Evolutionary conservation across 345 rosid genomes (phyloP).

Genomic region (Citrus unshiu): DNA sequence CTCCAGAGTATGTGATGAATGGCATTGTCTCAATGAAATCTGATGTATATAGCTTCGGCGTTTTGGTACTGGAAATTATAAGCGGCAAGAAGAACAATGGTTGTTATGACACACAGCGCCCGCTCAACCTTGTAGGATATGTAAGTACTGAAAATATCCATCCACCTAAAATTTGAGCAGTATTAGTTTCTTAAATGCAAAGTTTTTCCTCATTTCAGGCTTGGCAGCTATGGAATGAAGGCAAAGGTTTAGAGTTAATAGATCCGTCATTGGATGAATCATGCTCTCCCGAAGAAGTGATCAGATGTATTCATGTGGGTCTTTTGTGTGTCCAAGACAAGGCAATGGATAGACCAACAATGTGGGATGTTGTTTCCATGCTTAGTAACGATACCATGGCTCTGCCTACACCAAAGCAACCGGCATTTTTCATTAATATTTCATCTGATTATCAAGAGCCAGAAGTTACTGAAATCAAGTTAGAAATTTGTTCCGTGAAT

Average conservation of each 20-base stretch:
- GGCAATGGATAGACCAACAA: conserved; percentile 6
- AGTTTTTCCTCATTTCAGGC: not conserved
- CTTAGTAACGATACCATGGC: not conserved
- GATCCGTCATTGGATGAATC: not conserved
- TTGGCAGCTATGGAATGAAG: conserved; percentile 12
- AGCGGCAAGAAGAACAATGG: conserved; percentile 8
- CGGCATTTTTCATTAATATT: conserved; percentile 3
- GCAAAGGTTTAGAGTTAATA: not conserved
- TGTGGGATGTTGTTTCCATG: conserved; percentile 7
- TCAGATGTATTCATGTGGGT: conserved; percentile 13
- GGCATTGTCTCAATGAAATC: not conserved
- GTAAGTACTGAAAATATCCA: conserved; percentile 3
- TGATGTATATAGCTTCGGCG: conserved; percentile 13
- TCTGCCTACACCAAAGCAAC: conserved; percentile 6
- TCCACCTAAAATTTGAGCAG: not conserved
- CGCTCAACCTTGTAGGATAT: conserved; percentile 13
- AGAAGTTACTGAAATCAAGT: not conserved
- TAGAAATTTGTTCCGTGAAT: not conserved
- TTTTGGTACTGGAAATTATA: conserved; percentile 6
- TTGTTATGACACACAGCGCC: conserved; percentile 1
- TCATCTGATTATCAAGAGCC: not conserved
- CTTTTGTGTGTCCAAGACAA: conserved; percentile 9
- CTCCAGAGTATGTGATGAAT: conserved; percentile 7
- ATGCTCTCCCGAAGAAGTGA: not conserved
- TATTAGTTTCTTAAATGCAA: not conserved